phyloP scores from a whole-genome alignment of 345 rosid genomes.

The Eucalyptus microcorys region DNA sequence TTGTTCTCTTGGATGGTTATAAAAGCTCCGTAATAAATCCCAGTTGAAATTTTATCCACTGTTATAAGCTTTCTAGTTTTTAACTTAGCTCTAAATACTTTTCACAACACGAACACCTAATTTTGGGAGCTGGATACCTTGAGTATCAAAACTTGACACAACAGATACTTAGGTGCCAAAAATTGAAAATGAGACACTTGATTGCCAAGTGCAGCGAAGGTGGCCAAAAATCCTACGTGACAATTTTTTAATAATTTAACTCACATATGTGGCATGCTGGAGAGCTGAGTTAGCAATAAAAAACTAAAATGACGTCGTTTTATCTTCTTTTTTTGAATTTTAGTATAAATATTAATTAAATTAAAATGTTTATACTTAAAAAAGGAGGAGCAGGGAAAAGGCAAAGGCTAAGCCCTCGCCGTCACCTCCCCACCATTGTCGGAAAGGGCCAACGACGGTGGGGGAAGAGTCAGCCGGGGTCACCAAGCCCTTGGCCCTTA shows the following conservation, averaged over 20 bases:
- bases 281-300: no score
- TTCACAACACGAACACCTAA: background rate
- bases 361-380: no score
- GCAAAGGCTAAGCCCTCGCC: accelerated
- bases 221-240: no score
- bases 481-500: no score
- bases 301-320: accelerated
- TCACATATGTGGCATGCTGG: accelerated
- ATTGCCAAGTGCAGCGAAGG: accelerated
- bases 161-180: accelerated
- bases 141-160: accelerated
- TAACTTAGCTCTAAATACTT: background rate
- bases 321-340: no score
- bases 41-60: background rate
- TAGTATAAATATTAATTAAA: no score
- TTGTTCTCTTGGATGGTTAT: background rate
- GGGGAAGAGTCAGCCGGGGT: accelerated
- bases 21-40: background rate
- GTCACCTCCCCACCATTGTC: accelerated
- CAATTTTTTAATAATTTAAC: no score
- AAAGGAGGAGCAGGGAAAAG: no score
- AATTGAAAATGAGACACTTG: no score
- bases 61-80: background rate
- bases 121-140: no score
- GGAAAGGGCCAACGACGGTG: accelerated